phyloP scores from a whole-genome alignment of 805 yeast genomes.

The Pichia deserticola region DNA sequence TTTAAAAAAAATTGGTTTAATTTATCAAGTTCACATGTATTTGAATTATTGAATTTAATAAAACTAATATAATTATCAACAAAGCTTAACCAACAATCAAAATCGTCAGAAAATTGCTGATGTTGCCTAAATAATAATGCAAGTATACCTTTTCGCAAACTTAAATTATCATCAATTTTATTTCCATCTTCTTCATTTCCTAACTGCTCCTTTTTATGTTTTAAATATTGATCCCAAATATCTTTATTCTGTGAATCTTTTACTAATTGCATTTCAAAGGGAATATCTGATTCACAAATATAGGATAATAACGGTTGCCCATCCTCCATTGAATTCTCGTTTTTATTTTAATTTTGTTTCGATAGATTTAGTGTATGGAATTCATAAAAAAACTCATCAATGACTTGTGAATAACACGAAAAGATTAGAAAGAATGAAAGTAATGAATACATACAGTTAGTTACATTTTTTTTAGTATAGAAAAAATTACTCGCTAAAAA shows the following conservation, averaged over 20 bases:
- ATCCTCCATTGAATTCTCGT: background rate
- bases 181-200: background rate
- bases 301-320: background rate
- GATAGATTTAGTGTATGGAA: background rate
- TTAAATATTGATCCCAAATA: constrained; percentile 41
- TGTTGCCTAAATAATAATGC: background rate
- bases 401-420: no score
- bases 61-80: constrained; percentile 2
- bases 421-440: no score
- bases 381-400: background rate
- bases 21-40: background rate
- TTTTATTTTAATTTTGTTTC: background rate
- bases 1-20: background rate
- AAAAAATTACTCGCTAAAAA: no score
- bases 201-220: constrained; percentile 25
- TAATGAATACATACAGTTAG: no score
- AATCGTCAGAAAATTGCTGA: background rate
- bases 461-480: no score
- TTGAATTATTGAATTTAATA: background rate
- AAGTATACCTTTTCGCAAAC: background rate
- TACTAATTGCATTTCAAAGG: constrained; percentile 30
- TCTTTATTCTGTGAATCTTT: constrained; percentile 29
- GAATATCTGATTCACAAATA: constrained; percentile 25
- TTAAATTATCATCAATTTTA: no score
- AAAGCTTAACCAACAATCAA: background rate